These are phyloP conservation scores for Calonectria fujianensis DNA, from an alignment of 2,329 filamentous ascomycete species.

Conservation along the genomic window DNA sequence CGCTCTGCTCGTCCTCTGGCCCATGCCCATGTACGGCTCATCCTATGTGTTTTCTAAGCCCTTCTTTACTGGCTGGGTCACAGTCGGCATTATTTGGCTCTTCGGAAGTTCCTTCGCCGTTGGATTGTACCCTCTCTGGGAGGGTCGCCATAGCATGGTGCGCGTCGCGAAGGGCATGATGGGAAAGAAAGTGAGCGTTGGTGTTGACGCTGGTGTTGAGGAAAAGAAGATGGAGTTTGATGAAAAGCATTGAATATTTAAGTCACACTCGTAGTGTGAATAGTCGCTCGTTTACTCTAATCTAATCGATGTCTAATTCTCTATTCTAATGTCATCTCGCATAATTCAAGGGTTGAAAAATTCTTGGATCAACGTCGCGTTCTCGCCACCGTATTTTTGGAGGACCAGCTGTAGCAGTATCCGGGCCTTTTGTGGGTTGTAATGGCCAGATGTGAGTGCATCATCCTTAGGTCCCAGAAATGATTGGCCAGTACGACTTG, in stretches of 20 bases:
- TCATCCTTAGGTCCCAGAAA: not conserved
- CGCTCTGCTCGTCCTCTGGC: constrained; percentile 13
- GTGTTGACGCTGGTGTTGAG: not conserved
- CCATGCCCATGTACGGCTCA: constrained; percentile 15
- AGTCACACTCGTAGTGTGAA: not conserved
- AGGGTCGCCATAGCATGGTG: constrained; percentile 10
- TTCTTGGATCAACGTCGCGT: not conserved
- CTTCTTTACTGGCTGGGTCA: constrained; percentile 17
- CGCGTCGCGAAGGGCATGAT: constrained; percentile 11
- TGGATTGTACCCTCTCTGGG: constrained; percentile 17
- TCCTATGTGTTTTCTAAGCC: constrained; percentile 17
- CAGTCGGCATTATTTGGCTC: constrained; percentile 3
- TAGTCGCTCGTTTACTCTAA: not conserved
- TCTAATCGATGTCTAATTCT: not conserved
- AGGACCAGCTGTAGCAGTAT: not conserved
- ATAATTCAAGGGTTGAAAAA: not conserved
- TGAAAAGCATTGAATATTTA: not conserved
- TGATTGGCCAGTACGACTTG: not conserved
- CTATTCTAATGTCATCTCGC: not conserved
- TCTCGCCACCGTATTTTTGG: not conserved
- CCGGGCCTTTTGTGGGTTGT: not conserved
- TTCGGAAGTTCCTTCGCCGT: constrained; percentile 13
- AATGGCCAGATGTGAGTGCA: not conserved
- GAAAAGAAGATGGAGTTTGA: constrained; percentile 13
- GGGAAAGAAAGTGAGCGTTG: constrained; percentile 10